phyloP scores from a whole-genome alignment of 176 grass and related monocot genomes.

The Echinochloa phyllopogon region DNA sequence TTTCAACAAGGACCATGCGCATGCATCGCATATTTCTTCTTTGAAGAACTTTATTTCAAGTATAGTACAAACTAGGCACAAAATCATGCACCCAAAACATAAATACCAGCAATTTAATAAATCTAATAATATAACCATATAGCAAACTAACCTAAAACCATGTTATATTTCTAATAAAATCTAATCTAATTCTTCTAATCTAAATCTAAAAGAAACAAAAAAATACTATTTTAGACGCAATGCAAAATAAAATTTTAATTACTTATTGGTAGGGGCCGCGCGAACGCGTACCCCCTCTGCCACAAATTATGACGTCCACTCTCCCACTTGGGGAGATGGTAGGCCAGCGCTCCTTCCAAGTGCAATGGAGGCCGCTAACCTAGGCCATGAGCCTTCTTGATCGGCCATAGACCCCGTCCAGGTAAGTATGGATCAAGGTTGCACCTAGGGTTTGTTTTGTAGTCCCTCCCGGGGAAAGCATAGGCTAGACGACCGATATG shows the following conservation, averaged over 20 bases:
- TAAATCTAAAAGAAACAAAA: too few relatives aligned
- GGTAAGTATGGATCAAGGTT: constrained; percentile 29
- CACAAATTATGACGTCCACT: constrained; percentile 79
- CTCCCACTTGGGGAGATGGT: constrained; percentile 49
- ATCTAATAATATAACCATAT: too few relatives aligned
- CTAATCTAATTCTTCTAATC: too few relatives aligned
- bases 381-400: constrained; percentile 42
- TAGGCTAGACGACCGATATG: background rate
- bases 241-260: background rate
- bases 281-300: constrained; percentile 67
- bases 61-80: too few relatives aligned
- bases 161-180: too few relatives aligned
- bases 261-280: constrained; percentile 38
- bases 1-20: too few relatives aligned
- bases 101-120: too few relatives aligned
- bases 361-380: constrained; percentile 44
- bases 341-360: constrained; percentile 11
- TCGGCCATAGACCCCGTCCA: constrained; percentile 39
- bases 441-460: background rate
- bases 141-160: too few relatives aligned
- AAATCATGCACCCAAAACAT: too few relatives aligned
- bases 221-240: too few relatives aligned
- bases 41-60: too few relatives aligned
- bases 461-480: background rate
- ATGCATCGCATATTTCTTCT: too few relatives aligned